A percentile compares a stretch with the other conserved stretches of the same genome.
These are phyloP conservation scores for Austroboletus festivus DNA, from an alignment of 768 basidiomycete genomes.

Conservation along the genomic window DNA sequence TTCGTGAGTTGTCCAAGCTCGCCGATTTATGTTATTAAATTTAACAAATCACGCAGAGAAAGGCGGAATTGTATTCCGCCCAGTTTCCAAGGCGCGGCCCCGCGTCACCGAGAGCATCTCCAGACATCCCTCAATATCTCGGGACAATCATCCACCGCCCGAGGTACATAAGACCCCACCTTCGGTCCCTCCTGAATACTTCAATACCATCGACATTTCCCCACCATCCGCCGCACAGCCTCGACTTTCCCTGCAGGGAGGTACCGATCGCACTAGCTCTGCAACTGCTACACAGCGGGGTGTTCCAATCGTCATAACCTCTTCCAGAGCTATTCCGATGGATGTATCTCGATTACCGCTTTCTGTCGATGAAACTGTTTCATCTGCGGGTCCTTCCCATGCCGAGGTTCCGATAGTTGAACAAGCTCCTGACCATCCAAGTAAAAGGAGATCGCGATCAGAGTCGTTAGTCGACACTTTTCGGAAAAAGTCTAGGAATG, in stretches of 20 bases:
- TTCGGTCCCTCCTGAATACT: not conserved
- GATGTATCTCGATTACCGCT: not conserved
- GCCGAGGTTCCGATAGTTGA: slow-evolving; percentile 13
- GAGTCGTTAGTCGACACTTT: slow-evolving; percentile 13
- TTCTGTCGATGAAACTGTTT: not conserved
- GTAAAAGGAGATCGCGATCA: slow-evolving; percentile 20
- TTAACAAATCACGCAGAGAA: slow-evolving; percentile 49
- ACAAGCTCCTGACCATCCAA: slow-evolving; percentile 7
- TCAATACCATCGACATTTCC: no score
- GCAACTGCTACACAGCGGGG: slow-evolving; percentile 4
- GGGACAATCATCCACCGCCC: slow-evolving; percentile 12
- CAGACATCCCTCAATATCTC: slow-evolving; percentile 14
- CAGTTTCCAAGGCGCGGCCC: slow-evolving; percentile 55
- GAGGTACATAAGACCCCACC: slow-evolving; percentile 5
- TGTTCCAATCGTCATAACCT: slow-evolving; percentile 19
- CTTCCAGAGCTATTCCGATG: slow-evolving; percentile 12
- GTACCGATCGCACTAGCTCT: slow-evolving; percentile 1
- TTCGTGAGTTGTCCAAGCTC: slow-evolving; percentile 51
- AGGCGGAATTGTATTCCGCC: slow-evolving; percentile 65
- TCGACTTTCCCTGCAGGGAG: slow-evolving; percentile 8
- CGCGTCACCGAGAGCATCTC: slow-evolving; percentile 34
- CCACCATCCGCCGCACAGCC: slow-evolving; percentile 5
- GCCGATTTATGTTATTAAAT: not conserved
- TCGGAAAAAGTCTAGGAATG: slow-evolving; percentile 35
- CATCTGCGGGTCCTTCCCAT: slow-evolving; percentile 10